Evolutionary conservation across 257 asterid species (phyloP), one percentile per base, ranked within the genome.

Genomic region (Solanum acaule): DNA sequence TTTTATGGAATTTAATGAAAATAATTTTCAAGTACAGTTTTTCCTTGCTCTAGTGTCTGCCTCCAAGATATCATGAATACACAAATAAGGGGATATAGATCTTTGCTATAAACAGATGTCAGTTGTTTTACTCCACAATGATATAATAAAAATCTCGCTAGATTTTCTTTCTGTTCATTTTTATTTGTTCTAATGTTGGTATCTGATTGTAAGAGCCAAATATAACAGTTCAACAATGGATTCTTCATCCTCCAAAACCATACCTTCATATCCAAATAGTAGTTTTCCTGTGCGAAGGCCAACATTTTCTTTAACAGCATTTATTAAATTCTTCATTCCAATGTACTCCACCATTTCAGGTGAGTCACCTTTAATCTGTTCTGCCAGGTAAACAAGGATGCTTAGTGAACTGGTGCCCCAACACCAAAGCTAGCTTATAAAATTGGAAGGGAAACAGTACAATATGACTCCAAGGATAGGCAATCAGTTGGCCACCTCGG

Each of bases 341-440:
- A 94, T 92, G 92, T 94, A 96, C 93, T 97, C 99, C 91, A 97
- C 98, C 96, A 93, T 90, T 91, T 97, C 99, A 73, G 99, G 99
- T 85, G 99, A 96, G 87, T 94, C 98, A 10, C 99, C 98, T 91
- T 97, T 97, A 79, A 97, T 96, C 99, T 97, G 92, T 86, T 88
- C 88, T 68, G 90, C 91, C 88, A 87, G 90, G 86, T 67, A 90
- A 90, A 88, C 89, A 71, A 90, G 90, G 70, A 61, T 15, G 40
- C 40, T 78, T 31, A 72, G 82, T 49, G 86, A 81, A 81, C 6
- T 81, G 68, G 86, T 81, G 86, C 70, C 11, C 29, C 70, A 29
- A 27, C 68, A 49, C 18, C 42, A 22, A 81, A 29, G 10, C 10
- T 29, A 46, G 40, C 65, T 27, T 46, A 81, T 81, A 81, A 18